Conservation (phyloP, 345 rosid genomes). For the Carallia pectinifolia region DNA sequence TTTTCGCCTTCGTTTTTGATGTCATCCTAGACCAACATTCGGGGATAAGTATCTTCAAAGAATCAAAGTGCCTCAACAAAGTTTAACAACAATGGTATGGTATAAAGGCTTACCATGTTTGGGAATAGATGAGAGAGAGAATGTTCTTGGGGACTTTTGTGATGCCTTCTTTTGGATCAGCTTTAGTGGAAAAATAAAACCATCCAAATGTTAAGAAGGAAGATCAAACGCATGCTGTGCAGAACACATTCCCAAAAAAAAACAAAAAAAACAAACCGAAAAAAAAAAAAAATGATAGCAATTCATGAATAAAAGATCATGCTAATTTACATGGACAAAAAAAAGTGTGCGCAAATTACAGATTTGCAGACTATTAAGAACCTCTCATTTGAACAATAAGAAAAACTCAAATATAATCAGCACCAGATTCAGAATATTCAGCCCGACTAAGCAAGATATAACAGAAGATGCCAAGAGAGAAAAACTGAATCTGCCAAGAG, state of each 20-base stretch:
- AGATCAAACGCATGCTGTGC: not conserved
- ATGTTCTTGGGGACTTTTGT: conserved; percentile 47
- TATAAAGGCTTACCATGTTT: conserved; percentile 50
- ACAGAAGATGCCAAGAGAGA: not conserved
- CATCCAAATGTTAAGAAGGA: not conserved
- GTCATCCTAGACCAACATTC: conserved; percentile 52
- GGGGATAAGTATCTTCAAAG: not conserved
- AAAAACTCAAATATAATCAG: not conserved
- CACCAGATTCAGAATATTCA: not conserved
- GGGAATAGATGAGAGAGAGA: conserved; percentile 45
- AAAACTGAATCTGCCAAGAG: not conserved
- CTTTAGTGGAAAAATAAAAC: conserved; percentile 32
- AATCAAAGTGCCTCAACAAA: not conserved
- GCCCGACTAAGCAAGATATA: not conserved
- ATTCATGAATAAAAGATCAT: not conserved
- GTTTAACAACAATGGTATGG: not conserved
- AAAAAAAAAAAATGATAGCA: not conserved
- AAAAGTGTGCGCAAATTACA: not conserved
- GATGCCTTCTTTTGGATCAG: conserved; percentile 51
- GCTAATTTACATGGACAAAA: not conserved
- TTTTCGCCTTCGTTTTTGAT: conserved; percentile 46
- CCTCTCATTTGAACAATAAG: not conserved
- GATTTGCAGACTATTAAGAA: not conserved
- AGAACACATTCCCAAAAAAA: not conserved
- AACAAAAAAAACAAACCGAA: not conserved